phyloP scores from a whole-genome alignment of 2,329 filamentous ascomycete genomes.

The Hymenoscyphus occultus region DNA sequence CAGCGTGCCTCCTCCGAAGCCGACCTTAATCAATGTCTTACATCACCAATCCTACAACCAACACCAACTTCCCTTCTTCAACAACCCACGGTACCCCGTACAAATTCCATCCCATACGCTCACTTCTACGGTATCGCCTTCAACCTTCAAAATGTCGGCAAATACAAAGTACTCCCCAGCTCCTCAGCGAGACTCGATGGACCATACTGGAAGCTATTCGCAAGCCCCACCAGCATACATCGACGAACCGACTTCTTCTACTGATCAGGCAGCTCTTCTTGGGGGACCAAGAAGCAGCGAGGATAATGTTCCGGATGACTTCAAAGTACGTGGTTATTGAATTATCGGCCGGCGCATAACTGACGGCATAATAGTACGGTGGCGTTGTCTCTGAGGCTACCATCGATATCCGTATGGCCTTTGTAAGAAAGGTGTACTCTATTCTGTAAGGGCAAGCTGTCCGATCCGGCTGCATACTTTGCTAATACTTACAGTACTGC shows the following conservation, averaged over 20 bases:
- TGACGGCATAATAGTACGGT: constrained; percentile 63
- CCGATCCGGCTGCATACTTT: background rate
- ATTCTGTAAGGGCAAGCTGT: constrained; percentile 61
- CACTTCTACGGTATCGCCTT: constrained; percentile 1
- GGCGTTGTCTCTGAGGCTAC: constrained; percentile 91
- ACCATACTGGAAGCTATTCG: constrained; percentile 61
- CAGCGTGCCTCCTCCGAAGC: background rate
- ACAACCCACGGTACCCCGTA: background rate
- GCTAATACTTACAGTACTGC: constrained; percentile 56
- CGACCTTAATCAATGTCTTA: background rate
- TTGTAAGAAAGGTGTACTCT: constrained; percentile 94
- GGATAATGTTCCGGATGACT: constrained; percentile 94
- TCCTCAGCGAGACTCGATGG: constrained; percentile 82
- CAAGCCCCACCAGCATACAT: constrained; percentile 83
- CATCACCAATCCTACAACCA: constrained; percentile 2
- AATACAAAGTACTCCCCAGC: constrained; percentile 81
- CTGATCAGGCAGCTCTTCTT: constrained; percentile 53
- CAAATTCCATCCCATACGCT: background rate
- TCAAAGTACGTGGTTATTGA: constrained; percentile 62
- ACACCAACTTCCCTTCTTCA: background rate
- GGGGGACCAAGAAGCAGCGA: constrained; percentile 74
- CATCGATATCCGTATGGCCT: constrained; percentile 94
- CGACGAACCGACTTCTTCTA: constrained; percentile 51
- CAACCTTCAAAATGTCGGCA: constrained; percentile 56
- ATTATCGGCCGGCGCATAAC: constrained; percentile 9